Conservation (phyloP, 768 basidiomycete species). For the Pisolithus sp. region DNA sequence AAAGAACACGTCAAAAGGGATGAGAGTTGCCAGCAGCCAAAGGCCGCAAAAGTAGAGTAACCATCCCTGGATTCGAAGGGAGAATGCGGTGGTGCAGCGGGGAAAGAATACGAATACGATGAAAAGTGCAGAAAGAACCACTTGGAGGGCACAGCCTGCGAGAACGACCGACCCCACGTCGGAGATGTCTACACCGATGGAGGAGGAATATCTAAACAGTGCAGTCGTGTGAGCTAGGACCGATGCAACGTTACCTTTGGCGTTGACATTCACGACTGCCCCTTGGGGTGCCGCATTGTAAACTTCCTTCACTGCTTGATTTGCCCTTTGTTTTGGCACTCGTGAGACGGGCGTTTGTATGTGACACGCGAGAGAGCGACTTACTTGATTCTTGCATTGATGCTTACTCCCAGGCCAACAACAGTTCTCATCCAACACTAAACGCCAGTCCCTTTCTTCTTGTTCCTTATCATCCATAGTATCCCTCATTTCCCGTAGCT, state of each 20-base stretch:
- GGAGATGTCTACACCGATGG: slow-evolving; percentile 31
- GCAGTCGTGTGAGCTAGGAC: background rate
- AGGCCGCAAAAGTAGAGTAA: slow-evolving; percentile 36
- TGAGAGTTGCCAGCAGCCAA: slow-evolving; percentile 45
- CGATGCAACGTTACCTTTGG: slow-evolving; percentile 9
- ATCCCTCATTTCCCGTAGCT: too few relatives aligned
- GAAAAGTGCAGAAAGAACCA: slow-evolving; percentile 26
- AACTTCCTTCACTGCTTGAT: slow-evolving; percentile 9
- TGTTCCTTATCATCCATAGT: background rate
- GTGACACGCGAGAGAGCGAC: background rate
- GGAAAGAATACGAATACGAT: slow-evolving; percentile 17
- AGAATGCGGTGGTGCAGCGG: background rate
- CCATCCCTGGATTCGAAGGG: slow-evolving; percentile 29
- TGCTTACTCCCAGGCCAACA: slow-evolving; percentile 12
- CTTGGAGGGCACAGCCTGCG: slow-evolving; percentile 28
- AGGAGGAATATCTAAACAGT: background rate
- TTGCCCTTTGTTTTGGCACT: slow-evolving; percentile 7
- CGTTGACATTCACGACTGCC: slow-evolving; percentile 4
- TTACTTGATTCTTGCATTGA: slow-evolving; percentile 19
- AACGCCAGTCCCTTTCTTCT: too few relatives aligned
- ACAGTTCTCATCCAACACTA: slow-evolving; percentile 2
- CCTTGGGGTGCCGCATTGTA: slow-evolving; percentile 4
- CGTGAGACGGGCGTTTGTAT: background rate
- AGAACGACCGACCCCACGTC: slow-evolving; percentile 33
- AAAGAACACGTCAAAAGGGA: slow-evolving; percentile 42